Percentiles rank a stretch among this genome's conserved stretches.
phyloP scores from a whole-genome alignment of 2,329 filamentous ascomycete species.

The Huntiella moniliformis region DNA sequence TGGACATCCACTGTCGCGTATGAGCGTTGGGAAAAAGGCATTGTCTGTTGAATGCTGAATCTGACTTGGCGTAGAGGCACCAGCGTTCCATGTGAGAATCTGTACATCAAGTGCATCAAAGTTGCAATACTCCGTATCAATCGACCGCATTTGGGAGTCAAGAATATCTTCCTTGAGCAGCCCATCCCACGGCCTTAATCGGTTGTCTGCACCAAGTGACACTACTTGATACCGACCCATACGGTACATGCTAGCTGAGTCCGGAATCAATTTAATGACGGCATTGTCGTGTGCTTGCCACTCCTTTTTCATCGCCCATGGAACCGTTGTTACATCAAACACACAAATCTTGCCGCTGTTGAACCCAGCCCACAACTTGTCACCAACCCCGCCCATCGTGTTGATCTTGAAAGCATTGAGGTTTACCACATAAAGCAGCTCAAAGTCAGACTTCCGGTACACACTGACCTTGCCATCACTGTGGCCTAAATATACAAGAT shows the following conservation, averaged over 20 bases:
- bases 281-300: conserved; percentile 83
- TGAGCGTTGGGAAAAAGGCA: conserved; percentile 61
- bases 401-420: conserved; percentile 94
- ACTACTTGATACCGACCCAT: conserved; percentile 69
- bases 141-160: conserved; percentile 71
- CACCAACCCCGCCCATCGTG: conserved; percentile 60
- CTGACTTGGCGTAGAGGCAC: conserved; percentile 78
- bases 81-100: conserved; percentile 91
- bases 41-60: conserved; percentile 55
- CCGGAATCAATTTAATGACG: conserved; percentile 57
- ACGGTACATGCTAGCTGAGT: conserved; percentile 68
- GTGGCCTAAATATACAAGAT: conserved; percentile 77
- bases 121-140: conserved; percentile 64
- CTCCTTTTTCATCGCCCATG: conserved; percentile 83
- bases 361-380: conserved; percentile 79
- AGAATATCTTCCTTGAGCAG: conserved; percentile 87
- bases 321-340: conserved; percentile 65
- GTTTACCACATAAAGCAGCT: conserved; percentile 62
- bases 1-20: conserved; percentile 58
- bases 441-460: conserved; percentile 62
- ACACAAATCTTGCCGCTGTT: conserved; percentile 88
- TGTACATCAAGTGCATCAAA: conserved; percentile 67
- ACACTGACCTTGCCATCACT: conserved; percentile 85
- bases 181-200: conserved; percentile 76
- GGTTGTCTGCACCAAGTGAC: conserved; percentile 73